phyloP scores from a whole-genome alignment of 2,329 filamentous ascomycete genomes.

The Kalmusia sp. region DNA sequence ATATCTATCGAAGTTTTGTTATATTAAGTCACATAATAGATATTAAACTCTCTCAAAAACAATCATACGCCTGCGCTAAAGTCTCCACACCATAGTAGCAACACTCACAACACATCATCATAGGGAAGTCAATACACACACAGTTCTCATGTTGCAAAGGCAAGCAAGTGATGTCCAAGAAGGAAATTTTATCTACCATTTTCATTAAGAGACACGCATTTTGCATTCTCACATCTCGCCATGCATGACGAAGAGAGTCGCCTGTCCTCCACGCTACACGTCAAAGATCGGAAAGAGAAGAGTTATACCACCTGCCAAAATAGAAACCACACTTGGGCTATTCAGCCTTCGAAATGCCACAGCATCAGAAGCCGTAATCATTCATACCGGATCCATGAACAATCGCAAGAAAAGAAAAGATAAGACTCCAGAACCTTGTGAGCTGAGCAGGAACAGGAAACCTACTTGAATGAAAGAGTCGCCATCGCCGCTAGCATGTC shows the following conservation, averaged over 20 bases:
- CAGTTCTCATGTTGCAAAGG: too few species aligned
- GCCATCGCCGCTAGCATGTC: constrained; percentile 5
- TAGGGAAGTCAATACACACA: too few species aligned
- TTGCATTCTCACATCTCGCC: not conserved
- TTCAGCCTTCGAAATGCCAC: too few species aligned
- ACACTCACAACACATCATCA: too few species aligned
- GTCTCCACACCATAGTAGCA: not conserved
- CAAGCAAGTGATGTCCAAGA: not conserved
- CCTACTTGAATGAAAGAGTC: too few species aligned
- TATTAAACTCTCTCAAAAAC: too few species aligned
- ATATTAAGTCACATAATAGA: too few species aligned
- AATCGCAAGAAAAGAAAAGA: not conserved
- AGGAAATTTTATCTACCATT: not conserved
- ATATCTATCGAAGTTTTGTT: too few species aligned
- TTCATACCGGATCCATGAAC: not conserved
- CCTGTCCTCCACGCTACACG: constrained; percentile 3
- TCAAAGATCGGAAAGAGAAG: not conserved
- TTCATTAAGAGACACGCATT: not conserved
- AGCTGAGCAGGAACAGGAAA: not conserved
- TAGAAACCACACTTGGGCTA: too few species aligned
- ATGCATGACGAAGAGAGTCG: constrained; percentile 8
- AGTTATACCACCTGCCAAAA: not conserved
- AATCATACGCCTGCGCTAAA: too few species aligned
- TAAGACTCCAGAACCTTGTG: too few species aligned
- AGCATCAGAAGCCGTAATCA: not conserved